phyloP scores from a whole-genome alignment of 805 yeast species.

The Hanseniaspora occidentalis region DNA sequence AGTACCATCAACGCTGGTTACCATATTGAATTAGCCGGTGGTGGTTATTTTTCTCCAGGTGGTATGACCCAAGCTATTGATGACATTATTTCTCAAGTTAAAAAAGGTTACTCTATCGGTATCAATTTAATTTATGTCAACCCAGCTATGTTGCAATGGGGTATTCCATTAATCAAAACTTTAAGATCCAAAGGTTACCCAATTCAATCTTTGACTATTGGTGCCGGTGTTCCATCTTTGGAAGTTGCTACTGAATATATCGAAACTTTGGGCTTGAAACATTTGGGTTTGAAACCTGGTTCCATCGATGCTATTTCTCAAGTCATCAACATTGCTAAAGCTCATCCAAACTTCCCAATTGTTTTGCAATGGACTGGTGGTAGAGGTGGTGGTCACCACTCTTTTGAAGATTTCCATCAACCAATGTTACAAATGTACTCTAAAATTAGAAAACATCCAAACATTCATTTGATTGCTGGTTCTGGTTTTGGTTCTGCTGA shows the following conservation, averaged over 20 bases:
- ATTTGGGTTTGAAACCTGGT: constrained; percentile 96
- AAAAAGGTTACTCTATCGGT: constrained; percentile 85
- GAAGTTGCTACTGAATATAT: constrained; percentile 97
- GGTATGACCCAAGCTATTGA: constrained; percentile 67
- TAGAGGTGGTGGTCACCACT: constrained; percentile 99
- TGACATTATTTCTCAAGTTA: constrained; percentile 51
- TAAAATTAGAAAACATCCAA: constrained; percentile 80
- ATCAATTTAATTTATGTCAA: constrained; percentile 89
- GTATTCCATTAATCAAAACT: constrained; percentile 85
- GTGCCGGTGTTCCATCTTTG: constrained; percentile 98
- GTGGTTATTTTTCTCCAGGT: constrained; percentile 80
- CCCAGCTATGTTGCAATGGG: constrained; percentile 98
- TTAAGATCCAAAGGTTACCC: constrained; percentile 90
- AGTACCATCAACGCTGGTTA: constrained; percentile 94
- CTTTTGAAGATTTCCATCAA: constrained; percentile 97
- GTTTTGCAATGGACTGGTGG: constrained; percentile 99
- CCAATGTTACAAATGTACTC: constrained; percentile 94
- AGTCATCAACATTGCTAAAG: constrained; percentile 81
- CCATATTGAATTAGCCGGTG: constrained; percentile 97
- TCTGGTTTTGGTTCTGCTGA: constrained; percentile 97
- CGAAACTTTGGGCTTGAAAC: constrained; percentile 81
- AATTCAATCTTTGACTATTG: constrained; percentile 88
- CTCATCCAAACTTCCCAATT: constrained; percentile 93
- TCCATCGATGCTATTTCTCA: constrained; percentile 85
- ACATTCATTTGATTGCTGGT: constrained; percentile 89